Base-by-base conservation (phyloP, 2,329 filamentous ascomycete genomes). In the Metarhizium humberi region DNA sequence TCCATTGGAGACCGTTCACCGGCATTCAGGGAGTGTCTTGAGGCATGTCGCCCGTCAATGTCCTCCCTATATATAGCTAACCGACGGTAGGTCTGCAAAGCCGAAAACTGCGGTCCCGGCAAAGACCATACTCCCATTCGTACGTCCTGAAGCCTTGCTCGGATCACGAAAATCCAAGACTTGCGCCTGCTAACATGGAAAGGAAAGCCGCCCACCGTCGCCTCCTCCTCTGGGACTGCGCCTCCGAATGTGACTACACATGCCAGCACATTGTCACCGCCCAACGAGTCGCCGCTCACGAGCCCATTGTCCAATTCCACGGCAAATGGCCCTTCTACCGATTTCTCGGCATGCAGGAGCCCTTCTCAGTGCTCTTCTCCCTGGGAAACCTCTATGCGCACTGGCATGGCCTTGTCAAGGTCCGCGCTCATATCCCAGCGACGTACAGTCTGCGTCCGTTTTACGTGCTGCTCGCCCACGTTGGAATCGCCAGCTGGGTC, bases 261-360 rank as follows among this genome's bases (percentile, higher is more conserved):
- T 99, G 94, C 78, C 94, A 99, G 71, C 92, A 95, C 78, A 87
- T 96, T 69, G 79, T 95, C 57, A 97, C 94, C 55, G 73, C 82
- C 63, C 74, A 75, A 56, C 90, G 92, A 60, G 73, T 91, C 61
- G 75, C 81, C 30, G 76, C 80, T 59, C 80, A 83, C 57, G 81
- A 83, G 34, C 80, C 85, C 11, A 72, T 96, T 51, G 86, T 92
- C 55, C 94, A 99, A 74, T 99, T 92, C 77, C 91, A 99, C 75
- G 94, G 94, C 36, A 99, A 99, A 80, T 99, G 94, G 94, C 94
- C 94, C 43, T 99, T 99, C 74, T 78, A 86, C 70, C 88, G 94
- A 61, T 80, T 96, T 66, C 73, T 95, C 54, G 94, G 94, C 69
- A 87, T 96, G 76, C 94, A 99, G 74, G 94, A 99, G 75, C 91